Percentiles rank a stretch among this genome's conserved stretches.
Evolutionary conservation across 202 grass and related monocot species (phyloP).

Genomic region (Cymbopogon flexuosus): DNA sequence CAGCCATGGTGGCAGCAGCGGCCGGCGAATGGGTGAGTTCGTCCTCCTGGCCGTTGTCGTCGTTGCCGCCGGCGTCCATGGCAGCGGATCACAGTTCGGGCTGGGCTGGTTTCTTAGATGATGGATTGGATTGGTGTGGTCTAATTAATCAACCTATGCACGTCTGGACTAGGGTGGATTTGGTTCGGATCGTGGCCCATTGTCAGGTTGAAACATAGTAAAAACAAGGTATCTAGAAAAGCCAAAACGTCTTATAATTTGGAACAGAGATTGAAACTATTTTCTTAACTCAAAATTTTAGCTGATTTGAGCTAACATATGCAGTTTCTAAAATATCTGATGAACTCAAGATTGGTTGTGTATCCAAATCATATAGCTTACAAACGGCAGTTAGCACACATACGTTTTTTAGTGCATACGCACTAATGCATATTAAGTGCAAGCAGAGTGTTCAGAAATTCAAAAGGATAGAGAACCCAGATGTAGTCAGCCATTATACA

Average conservation of each 20-base stretch:
- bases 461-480: background rate
- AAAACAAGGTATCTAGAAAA: background rate
- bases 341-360: background rate
- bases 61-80: too few relatives aligned
- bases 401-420: background rate
- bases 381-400: background rate
- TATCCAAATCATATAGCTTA: background rate
- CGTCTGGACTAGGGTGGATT: too few relatives aligned
- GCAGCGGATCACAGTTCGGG: too few relatives aligned
- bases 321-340: background rate
- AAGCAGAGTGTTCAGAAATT: background rate
- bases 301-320: constrained; percentile 10
- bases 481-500: background rate
- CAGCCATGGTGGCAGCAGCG: too few relatives aligned
- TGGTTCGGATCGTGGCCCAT: too few relatives aligned
- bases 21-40: too few relatives aligned
- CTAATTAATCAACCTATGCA: too few relatives aligned
- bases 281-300: constrained; percentile 1
- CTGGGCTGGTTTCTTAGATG: too few relatives aligned
- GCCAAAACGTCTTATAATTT: background rate
- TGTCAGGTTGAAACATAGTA: background rate
- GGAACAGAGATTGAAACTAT: background rate
- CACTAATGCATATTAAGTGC: background rate
- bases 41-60: too few relatives aligned
- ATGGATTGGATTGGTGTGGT: too few relatives aligned